Conservation (phyloP, 371 early-diverging fungal species). For the Syncephalastrum racemosum region DNA sequence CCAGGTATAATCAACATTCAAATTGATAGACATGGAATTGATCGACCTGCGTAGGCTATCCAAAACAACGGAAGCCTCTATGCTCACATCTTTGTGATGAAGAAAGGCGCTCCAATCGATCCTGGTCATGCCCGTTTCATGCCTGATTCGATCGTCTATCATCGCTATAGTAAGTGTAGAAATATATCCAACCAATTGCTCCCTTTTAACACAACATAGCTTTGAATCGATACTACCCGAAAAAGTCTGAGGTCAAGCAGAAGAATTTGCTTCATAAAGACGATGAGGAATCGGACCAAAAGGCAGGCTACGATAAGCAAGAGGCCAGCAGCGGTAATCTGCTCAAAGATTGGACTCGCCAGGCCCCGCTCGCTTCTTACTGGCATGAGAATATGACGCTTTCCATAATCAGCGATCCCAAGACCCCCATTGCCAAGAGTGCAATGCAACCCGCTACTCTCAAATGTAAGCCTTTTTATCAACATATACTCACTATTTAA, state of each 20-base stretch:
- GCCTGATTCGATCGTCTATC: constrained; percentile 50
- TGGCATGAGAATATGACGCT: constrained; percentile 88
- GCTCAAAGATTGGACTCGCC: constrained; percentile 34
- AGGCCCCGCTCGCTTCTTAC: constrained; percentile 69
- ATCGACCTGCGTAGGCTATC: constrained; percentile 39
- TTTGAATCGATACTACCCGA: constrained; percentile 70
- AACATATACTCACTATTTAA: not conserved
- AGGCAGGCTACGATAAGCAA: constrained; percentile 14
- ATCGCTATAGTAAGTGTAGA: constrained; percentile 51
- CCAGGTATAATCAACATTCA: constrained; percentile 19
- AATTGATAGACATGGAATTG: not conserved
- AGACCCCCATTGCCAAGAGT: constrained; percentile 42
- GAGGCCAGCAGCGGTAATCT: constrained; percentile 13
- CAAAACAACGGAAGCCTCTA: constrained; percentile 83
- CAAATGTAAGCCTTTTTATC: constrained; percentile 36
- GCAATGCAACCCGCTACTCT: constrained; percentile 53
- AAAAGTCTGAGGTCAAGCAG: constrained; percentile 58
- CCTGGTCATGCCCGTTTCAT: constrained; percentile 38
- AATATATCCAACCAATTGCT: constrained; percentile 1
- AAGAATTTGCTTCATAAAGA: constrained; percentile 67
- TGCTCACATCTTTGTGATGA: constrained; percentile 77
- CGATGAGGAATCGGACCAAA: constrained; percentile 36
- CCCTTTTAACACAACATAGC: constrained; percentile 32
- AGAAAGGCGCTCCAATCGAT: constrained; percentile 52
- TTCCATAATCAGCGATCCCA: constrained; percentile 56